A percentile compares a stretch with the other conserved stretches of the same genome.
These are phyloP conservation scores for Rutstroemia sp. DNA, from an alignment of 2,329 filamentous ascomycete genomes.

Conservation along the genomic window DNA sequence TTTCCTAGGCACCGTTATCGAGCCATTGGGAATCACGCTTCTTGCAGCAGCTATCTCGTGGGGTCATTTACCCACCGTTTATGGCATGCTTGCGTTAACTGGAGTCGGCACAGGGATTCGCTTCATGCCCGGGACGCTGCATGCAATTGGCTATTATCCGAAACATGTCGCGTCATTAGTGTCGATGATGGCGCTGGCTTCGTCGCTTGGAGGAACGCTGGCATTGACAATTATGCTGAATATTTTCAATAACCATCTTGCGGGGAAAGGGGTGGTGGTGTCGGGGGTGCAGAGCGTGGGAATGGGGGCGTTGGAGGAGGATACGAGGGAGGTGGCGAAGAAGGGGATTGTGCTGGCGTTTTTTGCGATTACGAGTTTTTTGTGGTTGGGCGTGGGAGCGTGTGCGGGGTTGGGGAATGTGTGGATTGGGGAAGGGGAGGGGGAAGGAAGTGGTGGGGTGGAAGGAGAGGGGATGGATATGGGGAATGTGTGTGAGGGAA, in stretches of 20 bases:
- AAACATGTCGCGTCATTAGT: conserved; percentile 50
- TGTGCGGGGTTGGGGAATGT: conserved; percentile 43
- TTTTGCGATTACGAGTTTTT: conserved; percentile 52
- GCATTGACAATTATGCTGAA: conserved; percentile 60
- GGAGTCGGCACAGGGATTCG: conserved; percentile 56
- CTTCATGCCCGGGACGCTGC: conserved; percentile 55
- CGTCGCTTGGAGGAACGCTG: conserved; percentile 57
- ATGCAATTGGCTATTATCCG: conserved; percentile 56
- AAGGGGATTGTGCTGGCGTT: conserved; percentile 60
- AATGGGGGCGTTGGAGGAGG: conserved; percentile 29
- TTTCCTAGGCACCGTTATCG: conserved; percentile 46
- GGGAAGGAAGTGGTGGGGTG: conserved; percentile 7
- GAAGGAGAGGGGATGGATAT: conserved; percentile 7
- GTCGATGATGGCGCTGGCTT: conserved; percentile 50
- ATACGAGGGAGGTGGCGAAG: conserved; percentile 39
- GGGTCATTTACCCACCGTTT: conserved; percentile 43
- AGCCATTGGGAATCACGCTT: conserved; percentile 50
- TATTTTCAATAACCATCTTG: conserved; percentile 54
- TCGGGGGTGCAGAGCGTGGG: background rate
- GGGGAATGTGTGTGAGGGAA: conserved; percentile 13
- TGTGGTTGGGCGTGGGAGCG: conserved; percentile 40
- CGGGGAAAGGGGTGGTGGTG: conserved; percentile 20
- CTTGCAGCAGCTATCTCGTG: conserved; percentile 49
- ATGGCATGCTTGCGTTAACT: conserved; percentile 58
- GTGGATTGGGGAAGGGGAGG: conserved; percentile 21